A percentile compares a stretch with the other conserved stretches of the same genome.
Evolutionary conservation across 2,329 filamentous ascomycete species (phyloP).

Genomic region (Hymenoscyphus scutula): DNA sequence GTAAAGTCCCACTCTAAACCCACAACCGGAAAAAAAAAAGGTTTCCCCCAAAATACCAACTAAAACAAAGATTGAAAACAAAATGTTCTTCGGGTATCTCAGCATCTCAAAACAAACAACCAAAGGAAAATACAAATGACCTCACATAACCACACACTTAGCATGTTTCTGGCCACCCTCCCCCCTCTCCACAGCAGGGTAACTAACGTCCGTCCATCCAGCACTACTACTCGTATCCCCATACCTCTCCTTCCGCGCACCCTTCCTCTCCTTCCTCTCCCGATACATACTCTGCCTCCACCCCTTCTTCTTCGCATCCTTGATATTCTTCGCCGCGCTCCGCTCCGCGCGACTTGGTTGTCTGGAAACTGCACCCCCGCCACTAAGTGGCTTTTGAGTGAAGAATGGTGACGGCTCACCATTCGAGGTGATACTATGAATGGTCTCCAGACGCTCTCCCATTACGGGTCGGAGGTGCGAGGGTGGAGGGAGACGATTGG

Average conservation of each 20-base stretch:
- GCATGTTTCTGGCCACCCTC: conserved; percentile 34
- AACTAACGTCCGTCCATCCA: conserved; percentile 52
- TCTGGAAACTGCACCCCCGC: conserved; percentile 25
- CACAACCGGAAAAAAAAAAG: no score
- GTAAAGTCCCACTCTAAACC: background rate
- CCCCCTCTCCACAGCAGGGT: conserved; percentile 14
- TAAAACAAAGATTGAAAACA: background rate
- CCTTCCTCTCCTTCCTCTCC: conserved; percentile 36
- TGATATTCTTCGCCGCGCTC: conserved; percentile 61
- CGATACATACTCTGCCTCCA: conserved; percentile 43
- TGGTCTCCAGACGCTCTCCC: conserved; percentile 52
- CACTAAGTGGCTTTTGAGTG: conserved; percentile 17
- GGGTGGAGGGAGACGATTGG: conserved; percentile 44
- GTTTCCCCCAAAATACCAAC: background rate
- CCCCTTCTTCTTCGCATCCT: conserved; percentile 56
- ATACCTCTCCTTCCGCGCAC: conserved; percentile 42
- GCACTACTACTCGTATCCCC: conserved; percentile 45
- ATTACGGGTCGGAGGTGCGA: conserved; percentile 44
- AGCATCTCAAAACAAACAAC: background rate
- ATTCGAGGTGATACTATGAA: conserved; percentile 43
- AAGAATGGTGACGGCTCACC: conserved; percentile 28
- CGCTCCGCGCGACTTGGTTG: conserved; percentile 55
- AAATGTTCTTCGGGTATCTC: background rate
- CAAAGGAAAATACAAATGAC: background rate
- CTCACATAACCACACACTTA: conserved; percentile 55